These are phyloP conservation scores for Colletotrichum sojae DNA, from an alignment of 2,329 filamentous ascomycete species.

Conservation along the genomic window DNA sequence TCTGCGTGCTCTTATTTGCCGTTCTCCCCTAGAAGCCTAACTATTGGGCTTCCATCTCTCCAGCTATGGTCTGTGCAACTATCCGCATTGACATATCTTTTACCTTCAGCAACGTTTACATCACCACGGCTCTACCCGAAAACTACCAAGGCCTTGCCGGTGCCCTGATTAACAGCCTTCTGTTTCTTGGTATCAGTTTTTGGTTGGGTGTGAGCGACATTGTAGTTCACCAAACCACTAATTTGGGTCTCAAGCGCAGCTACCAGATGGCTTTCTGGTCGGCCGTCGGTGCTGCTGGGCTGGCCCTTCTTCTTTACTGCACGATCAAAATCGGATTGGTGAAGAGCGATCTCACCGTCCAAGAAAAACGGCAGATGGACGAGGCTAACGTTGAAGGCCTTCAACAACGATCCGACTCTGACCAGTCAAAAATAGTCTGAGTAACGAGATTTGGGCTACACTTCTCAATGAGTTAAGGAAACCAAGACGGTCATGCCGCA, in stretches of 20 bases:
- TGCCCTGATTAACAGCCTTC: slow-evolving; percentile 76
- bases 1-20: not conserved
- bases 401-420: too few species aligned
- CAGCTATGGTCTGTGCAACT: slow-evolving; percentile 77
- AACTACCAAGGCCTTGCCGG: slow-evolving; percentile 79
- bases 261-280: slow-evolving; percentile 79
- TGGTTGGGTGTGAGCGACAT: slow-evolving; percentile 80
- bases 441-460: too few species aligned
- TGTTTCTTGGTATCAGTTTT: slow-evolving; percentile 80
- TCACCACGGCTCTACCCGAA: slow-evolving; percentile 78
- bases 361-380: not conserved
- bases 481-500: too few species aligned
- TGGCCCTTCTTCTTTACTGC: slow-evolving; percentile 66
- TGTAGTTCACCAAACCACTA: slow-evolving; percentile 62
- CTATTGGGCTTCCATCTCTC: slow-evolving; percentile 83
- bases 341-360: slow-evolving; percentile 5
- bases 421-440: too few species aligned
- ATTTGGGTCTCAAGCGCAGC: slow-evolving; percentile 56
- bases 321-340: slow-evolving; percentile 57
- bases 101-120: slow-evolving; percentile 82
- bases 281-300: slow-evolving; percentile 67
- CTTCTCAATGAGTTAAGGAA: too few species aligned
- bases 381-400: not conserved
- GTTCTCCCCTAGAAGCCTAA: slow-evolving; percentile 64
- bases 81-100: slow-evolving; percentile 82